Evolutionary conservation across 2,329 filamentous ascomycete species (phyloP), one percentile per base, ranked within the genome.

Genomic region (Diaporthe citriasiana): DNA sequence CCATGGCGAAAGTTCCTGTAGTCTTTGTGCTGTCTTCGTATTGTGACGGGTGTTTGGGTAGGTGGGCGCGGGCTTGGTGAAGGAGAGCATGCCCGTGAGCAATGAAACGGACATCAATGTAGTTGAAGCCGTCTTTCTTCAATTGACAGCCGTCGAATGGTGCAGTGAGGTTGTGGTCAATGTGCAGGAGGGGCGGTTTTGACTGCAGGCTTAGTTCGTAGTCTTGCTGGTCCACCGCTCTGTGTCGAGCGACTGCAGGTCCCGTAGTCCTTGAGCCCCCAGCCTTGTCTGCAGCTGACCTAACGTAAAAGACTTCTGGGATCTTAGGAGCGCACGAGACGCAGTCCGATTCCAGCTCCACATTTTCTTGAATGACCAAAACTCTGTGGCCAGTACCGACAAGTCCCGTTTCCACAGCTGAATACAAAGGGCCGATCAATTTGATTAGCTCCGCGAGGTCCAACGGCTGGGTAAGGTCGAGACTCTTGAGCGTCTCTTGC

Each of bases 361-460:
- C 27, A 38, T 68, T 30, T 51, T 51, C 17, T 69, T 71, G 40
- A 33, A 71, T 40, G 17, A 71, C 25, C 22, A 19, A n/a, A n/a
- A 33, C 45, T 42, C 45, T 71, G 19, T 38, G 33, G 27, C 70
- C 59, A 17, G 70, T 27, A 15, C 38, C 63, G 4, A 69, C 33
- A 27, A 75, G 71, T 1, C 25, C 68, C 27, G 66, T 70, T 38
- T 75, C 74, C 2, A 75, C 63, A 25, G 74, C 72, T 19, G 69
- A 40, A 19, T 70, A 75, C 22, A 47, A 63, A n/a, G 74, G 60
- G 22, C 72, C 69, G 9, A 70, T 70, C n/a, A 75, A 25, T 17
- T 60, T 70, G 12, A 12, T 27, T 25, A 75, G 71, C 59, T 75
- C 74, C 9, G 74, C 72, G 22, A 74, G 50, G 50, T 75, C 74